These are phyloP conservation scores for Paragyromitra xinjiangensis DNA, from an alignment of 495 filamentous ascomycete genomes.

Conservation along the genomic window DNA sequence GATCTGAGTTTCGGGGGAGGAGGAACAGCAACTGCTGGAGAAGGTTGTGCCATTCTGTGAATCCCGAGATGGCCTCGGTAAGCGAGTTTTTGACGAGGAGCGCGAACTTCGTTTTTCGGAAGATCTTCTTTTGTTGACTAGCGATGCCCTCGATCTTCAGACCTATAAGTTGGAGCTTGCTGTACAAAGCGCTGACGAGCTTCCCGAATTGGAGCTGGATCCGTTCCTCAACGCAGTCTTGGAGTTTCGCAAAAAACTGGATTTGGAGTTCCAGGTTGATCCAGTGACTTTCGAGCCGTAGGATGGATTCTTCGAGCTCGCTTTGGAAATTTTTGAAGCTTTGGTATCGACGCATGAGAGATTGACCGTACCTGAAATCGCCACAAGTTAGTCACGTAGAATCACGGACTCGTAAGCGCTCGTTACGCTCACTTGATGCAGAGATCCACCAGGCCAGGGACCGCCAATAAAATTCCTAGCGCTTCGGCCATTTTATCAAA, in stretches of 20 bases:
- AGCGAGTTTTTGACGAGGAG: constrained; percentile 53
- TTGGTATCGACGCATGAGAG: constrained; percentile 21
- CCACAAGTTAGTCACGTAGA: constrained; percentile 3
- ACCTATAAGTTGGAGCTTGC: constrained; percentile 23
- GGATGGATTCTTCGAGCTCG: background rate
- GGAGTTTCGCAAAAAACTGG: constrained; percentile 16
- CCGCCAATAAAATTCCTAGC: background rate
- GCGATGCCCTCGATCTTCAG: constrained; percentile 19
- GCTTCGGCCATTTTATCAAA: constrained; percentile 22
- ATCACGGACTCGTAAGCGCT: background rate
- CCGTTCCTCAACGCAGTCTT: constrained; percentile 7
- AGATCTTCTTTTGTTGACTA: background rate
- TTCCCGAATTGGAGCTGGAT: constrained; percentile 22
- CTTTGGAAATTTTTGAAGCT: constrained; percentile 20
- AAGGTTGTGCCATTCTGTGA: constrained; percentile 58
- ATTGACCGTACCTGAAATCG: constrained; percentile 27
- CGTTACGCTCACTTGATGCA: constrained; percentile 24
- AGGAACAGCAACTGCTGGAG: constrained; percentile 27
- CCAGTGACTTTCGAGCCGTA: constrained; percentile 14
- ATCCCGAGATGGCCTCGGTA: constrained; percentile 55
- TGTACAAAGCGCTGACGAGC: constrained; percentile 4
- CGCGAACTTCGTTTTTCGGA: constrained; percentile 8
- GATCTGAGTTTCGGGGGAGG: constrained; percentile 4
- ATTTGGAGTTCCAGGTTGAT: constrained; percentile 19
- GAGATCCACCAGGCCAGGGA: constrained; percentile 35